Evolutionary conservation across 768 basidiomycete genomes (phyloP), one percentile per base, ranked within the genome.

Genomic region (Mycena epipterygia): DNA sequence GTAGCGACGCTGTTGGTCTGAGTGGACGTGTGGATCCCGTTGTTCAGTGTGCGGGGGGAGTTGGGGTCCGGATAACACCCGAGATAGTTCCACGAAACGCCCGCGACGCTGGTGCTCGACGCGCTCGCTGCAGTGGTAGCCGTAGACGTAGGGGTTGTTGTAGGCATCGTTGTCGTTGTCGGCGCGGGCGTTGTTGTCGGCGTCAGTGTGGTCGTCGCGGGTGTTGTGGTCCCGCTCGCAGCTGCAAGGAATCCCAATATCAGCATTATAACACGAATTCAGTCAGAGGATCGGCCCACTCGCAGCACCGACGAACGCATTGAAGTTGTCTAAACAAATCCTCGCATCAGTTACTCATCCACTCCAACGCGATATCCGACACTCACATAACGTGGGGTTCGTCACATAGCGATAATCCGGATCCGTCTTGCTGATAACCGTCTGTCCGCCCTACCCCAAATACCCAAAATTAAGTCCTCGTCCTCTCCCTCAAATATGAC

Each of bases 221-320:
- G 67, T 3, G 70, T 65, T 30, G 74, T 69, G 32, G 67, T 32
- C 9, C 14, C 30, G 9, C 51, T 33, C 14, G 51, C 17, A 17
- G 14, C 30, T 52, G n/a, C 33, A 16, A 29, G 6, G 7, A 33
- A 32, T 5, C 5, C 5, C 11, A n/a, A n/a, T n/a, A 2, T 52
- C 33, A 32, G 33, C 41, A 7, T 74, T 61, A 2, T 65, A 42
- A 13, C 71, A 59, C 1, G 75, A 35, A 23, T n/a, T n/a, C 16
- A 42, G 44, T 11, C 25, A 23, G 42, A 58, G 51, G 27, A 79
- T 82, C 66, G 64, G 85, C 84, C 78, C 7, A 65, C 64, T 21
- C 5, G 85, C 85, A 61, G 82, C 82, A n/a, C 88, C 87, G 42
- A 87, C 88, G 76, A 85, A 91, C 0, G 85, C 89, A 74, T 91